Base-by-base conservation (phyloP, 306 rosid genomes). In the Fagus sylvatica region DNA sequence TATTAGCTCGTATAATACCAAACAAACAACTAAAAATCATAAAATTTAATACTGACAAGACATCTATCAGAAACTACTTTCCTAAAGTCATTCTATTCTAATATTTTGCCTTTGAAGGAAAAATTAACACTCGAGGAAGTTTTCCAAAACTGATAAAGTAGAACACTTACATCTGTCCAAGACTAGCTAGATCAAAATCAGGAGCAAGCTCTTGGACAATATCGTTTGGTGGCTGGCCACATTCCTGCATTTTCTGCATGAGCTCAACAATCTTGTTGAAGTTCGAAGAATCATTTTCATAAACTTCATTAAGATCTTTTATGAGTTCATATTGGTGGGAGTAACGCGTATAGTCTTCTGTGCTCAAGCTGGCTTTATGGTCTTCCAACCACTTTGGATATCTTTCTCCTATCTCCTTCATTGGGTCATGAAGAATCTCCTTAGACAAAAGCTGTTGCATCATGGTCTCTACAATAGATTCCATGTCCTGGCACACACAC, bases 191-290 rank as follows among this genome's bases (percentile, higher is more conserved):
- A 80, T 95, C 97, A 59, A 93, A 86, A 82, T 87, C 98, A 1
- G 98, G 98, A 78, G 97, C 93, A 75, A 95, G 90, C 87, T 93
- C 97, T 41, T 84, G 85, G 75, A 93, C 92, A 37, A 95, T 91
- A 53, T 93, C 99, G 54, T 80, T 90, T 22, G 98, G 99, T 15
- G 98, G 98, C 71, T 91, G 99, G 76, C 99, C 99, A 42, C 97
- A 95, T 83, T 95, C 99, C 87, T 95, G 99, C 98, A 93, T 91
- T 85, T 91, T 93, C 87, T 95, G 99, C 99, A 95, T 91, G 74
- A 95, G 91, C 85, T 95, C 98, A 65, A 93, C 87, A 79, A 95
- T 87, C 87, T 84, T 93, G 81, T 34, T 83, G 90, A 86, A 95
- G 84, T 95, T 93, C 69, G 77, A 78, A 15, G 98, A 57, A 39